phyloP scores from a whole-genome alignment of 495 filamentous ascomycete species.

The Talaromyces nanjingensis region DNA sequence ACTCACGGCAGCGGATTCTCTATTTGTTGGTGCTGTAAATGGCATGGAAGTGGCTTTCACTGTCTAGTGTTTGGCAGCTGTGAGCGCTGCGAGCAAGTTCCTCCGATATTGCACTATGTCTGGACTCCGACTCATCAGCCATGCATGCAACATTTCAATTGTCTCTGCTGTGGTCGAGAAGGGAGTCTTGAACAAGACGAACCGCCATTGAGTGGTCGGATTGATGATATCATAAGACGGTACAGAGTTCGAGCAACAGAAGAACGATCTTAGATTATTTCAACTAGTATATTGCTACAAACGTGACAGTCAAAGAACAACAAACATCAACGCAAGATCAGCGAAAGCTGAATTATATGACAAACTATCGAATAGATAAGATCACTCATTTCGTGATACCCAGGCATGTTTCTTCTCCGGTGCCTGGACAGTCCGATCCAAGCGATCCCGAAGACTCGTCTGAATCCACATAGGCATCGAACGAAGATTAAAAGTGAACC shows the following conservation, averaged over 20 bases:
- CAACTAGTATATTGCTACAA: background rate
- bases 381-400: constrained; percentile 2
- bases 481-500: constrained; percentile 24
- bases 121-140: constrained; percentile 4
- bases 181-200: background rate
- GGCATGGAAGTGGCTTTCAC: background rate
- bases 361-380: background rate
- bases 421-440: constrained; percentile 18
- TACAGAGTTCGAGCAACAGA: background rate
- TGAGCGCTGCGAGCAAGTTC: background rate
- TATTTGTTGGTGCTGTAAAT: constrained; percentile 8
- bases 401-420: constrained; percentile 5
- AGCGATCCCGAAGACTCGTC: constrained; percentile 20
- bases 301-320: background rate
- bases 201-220: background rate
- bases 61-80: constrained; percentile 5
- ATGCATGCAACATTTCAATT: constrained; percentile 3
- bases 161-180: background rate
- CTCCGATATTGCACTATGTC: constrained; percentile 2
- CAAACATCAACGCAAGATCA: background rate
- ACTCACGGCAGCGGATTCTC: background rate
- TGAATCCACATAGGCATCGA: constrained; percentile 40
- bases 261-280: background rate
- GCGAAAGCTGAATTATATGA: background rate
- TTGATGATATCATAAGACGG: constrained; percentile 1